These are phyloP conservation scores for Chara braunii DNA, from an alignment of 139 green algal species.

Conservation along the genomic window DNA sequence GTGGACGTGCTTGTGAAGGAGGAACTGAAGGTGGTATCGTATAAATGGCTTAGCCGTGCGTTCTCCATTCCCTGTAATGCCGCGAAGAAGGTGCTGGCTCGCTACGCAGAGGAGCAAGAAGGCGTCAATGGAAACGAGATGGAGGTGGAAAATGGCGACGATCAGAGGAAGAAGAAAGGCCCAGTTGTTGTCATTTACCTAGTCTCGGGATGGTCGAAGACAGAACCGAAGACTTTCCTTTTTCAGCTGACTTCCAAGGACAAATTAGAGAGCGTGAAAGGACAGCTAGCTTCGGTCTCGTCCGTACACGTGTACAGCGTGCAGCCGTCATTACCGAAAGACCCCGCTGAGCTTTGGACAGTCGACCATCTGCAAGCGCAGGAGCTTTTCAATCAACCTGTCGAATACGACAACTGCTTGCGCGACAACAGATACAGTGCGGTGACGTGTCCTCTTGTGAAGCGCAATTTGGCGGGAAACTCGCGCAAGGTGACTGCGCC, in stretches of 20 bases:
- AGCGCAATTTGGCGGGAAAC: neutral
- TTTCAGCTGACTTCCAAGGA: neutral
- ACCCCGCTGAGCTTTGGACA: neutral
- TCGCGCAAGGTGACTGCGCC: too few species aligned
- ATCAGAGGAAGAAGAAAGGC: neutral
- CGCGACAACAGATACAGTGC: slow-evolving; percentile 2
- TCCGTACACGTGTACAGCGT: slow-evolving; percentile 14
- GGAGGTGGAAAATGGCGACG: neutral
- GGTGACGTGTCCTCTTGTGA: neutral
- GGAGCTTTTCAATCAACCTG: neutral
- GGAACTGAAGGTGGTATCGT: neutral
- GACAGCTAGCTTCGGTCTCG: neutral
- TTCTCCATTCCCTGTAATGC: neutral
- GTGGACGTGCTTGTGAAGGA: neutral
- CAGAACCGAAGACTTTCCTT: neutral
- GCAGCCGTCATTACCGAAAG: slow-evolving; percentile 1
- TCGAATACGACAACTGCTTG: slow-evolving; percentile 5
- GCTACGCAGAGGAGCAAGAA: neutral
- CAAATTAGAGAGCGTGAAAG: neutral
- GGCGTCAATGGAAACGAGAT: neutral
- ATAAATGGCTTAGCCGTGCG: neutral
- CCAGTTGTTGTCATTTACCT: neutral
- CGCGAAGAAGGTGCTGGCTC: neutral
- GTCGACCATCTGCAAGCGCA: neutral
- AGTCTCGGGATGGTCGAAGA: neutral